These are phyloP conservation scores for Xylariales sp. DNA, from an alignment of 2,329 filamentous ascomycete species.

Conservation along the genomic window DNA sequence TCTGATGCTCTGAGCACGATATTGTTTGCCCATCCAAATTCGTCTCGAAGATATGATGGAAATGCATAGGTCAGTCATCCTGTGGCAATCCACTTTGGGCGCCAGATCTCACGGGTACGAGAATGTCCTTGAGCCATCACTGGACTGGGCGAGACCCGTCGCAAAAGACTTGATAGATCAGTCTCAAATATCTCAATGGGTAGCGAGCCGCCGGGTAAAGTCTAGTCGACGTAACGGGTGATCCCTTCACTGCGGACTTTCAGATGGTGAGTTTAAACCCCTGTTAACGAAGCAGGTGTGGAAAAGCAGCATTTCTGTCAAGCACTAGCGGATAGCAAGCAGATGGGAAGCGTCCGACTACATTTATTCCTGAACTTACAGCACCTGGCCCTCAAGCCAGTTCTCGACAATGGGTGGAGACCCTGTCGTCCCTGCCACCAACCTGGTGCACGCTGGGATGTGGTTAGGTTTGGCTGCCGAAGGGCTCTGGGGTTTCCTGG, in stretches of 20 bases:
- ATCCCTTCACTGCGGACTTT: constrained; percentile 37
- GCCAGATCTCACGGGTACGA: neutral
- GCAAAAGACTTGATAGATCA: no score
- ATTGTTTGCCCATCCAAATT: constrained; percentile 5
- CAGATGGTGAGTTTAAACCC: constrained; percentile 32
- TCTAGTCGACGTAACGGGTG: constrained; percentile 30
- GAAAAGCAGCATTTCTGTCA: constrained; percentile 34
- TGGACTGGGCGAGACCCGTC: constrained; percentile 5
- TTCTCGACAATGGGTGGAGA: neutral
- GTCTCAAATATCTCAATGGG: no score
- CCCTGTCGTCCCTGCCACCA: neutral
- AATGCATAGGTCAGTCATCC: constrained; percentile 8
- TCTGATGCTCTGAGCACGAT: constrained; percentile 4
- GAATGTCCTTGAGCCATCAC: constrained; percentile 9
- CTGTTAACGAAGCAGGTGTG: constrained; percentile 23
- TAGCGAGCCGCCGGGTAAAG: constrained; percentile 21
- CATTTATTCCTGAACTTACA: constrained; percentile 43
- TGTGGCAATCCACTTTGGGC: constrained; percentile 1
- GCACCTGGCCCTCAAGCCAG: constrained; percentile 24
- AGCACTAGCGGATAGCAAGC: constrained; percentile 33
- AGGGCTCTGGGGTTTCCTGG: constrained; percentile 17
- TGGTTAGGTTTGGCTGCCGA: constrained; percentile 21
- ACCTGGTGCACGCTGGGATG: constrained; percentile 31
- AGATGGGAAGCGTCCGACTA: constrained; percentile 35
- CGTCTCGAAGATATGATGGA: constrained; percentile 6